Evolutionary conservation across 148 eudicot genomes (phyloP).

Genomic region (Selenicereus undatus): DNA sequence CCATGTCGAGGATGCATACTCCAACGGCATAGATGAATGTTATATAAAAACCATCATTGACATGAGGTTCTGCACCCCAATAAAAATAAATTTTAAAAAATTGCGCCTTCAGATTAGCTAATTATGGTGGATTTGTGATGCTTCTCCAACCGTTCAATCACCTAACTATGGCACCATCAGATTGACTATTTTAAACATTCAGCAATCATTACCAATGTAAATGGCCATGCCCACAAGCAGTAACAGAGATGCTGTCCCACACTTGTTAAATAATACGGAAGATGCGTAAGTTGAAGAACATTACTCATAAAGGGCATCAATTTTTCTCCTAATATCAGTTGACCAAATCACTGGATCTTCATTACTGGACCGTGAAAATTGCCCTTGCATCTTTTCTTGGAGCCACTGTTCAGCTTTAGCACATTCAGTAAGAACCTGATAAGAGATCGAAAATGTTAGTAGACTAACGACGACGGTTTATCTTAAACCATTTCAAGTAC

Average conservation of each 20-base stretch:
- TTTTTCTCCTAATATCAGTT: slow-evolving; percentile 39
- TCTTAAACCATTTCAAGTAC: not conserved
- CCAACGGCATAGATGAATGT: no score
- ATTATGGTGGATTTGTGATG: no score
- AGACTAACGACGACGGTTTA: not conserved
- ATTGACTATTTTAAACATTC: no score
- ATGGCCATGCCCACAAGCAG: no score
- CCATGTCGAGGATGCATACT: no score
- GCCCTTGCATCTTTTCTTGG: slow-evolving; percentile 41
- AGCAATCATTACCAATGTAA: no score
- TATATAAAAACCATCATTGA: no score
- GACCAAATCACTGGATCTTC: slow-evolving; percentile 66
- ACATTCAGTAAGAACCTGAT: slow-evolving; percentile 66
- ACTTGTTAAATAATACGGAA: not conserved
- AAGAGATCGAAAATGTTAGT: slow-evolving; percentile 16
- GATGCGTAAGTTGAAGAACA: slow-evolving; percentile 4
- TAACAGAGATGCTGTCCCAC: not conserved
- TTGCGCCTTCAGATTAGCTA: no score
- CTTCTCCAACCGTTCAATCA: no score
- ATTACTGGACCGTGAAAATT: slow-evolving; percentile 56
- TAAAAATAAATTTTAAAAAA: no score
- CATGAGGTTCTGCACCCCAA: no score
- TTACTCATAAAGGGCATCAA: slow-evolving; percentile 52
- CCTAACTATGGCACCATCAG: no score
- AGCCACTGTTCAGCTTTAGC: slow-evolving; percentile 59